These are phyloP conservation scores for Suillus subluteus DNA, from an alignment of 768 basidiomycete species.

Conservation along the genomic window DNA sequence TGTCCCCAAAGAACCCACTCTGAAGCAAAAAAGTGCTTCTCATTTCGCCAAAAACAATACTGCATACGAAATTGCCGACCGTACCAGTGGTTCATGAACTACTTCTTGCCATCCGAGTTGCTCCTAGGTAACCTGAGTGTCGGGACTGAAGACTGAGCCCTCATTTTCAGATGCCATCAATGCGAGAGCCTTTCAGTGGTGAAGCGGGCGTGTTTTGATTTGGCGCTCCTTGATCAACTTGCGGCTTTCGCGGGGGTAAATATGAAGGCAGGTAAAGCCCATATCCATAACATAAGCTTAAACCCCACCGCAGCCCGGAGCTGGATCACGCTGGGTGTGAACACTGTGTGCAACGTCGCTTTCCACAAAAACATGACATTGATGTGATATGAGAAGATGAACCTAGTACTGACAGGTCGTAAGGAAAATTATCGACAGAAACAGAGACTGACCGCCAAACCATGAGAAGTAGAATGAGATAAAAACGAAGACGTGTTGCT, in stretches of 20 bases:
- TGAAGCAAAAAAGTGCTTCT: background rate
- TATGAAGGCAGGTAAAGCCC: background rate
- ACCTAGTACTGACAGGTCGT: slow-evolving; percentile 2
- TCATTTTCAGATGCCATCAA: background rate
- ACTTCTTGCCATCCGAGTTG: background rate
- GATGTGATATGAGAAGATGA: background rate
- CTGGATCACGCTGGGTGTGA: background rate
- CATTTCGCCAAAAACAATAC: background rate
- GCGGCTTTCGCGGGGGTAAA: background rate
- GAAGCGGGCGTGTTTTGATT: background rate
- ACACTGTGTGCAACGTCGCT: background rate
- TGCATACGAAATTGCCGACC: background rate
- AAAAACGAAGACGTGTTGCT: background rate
- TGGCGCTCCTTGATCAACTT: background rate
- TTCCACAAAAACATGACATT: background rate
- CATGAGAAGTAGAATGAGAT: background rate
- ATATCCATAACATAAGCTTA: background rate
- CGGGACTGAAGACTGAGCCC: background rate
- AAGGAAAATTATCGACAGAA: background rate
- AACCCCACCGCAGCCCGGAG: background rate
- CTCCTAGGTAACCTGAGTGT: background rate
- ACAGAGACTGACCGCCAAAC: slow-evolving; percentile 1
- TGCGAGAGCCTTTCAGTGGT: background rate
- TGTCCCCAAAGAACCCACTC: too few species aligned
- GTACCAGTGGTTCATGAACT: background rate